Conservation (phyloP, 192 early-diverging fungal genomes). For the Coemansia umbellata region DNA sequence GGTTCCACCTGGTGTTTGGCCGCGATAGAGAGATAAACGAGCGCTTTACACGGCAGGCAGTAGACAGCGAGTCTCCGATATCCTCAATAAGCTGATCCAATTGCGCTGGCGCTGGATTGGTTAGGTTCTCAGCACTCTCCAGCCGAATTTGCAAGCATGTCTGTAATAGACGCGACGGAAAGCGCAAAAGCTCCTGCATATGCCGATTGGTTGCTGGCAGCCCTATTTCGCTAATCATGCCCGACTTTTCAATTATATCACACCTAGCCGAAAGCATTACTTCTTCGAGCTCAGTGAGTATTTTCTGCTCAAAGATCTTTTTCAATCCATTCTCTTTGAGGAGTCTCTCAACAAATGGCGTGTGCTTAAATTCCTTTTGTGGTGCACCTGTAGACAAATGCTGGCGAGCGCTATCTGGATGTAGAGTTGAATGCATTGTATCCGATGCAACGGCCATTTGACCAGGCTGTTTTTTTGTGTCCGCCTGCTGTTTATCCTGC, state of each 20-base stretch:
- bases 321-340: slow-evolving; percentile 77
- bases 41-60: slow-evolving; percentile 71
- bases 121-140: slow-evolving; percentile 55
- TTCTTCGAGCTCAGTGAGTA: slow-evolving; percentile 58
- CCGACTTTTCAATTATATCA: slow-evolving; percentile 66
- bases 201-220: slow-evolving; percentile 66
- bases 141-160: slow-evolving; percentile 75
- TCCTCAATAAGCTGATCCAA: slow-evolving; percentile 80
- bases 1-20: slow-evolving; percentile 64
- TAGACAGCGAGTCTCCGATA: slow-evolving; percentile 63
- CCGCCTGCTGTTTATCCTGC: background rate
- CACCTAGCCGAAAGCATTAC: slow-evolving; percentile 61
- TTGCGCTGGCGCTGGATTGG: slow-evolving; percentile 36
- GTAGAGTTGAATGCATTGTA: background rate
- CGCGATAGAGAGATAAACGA: slow-evolving; percentile 62
- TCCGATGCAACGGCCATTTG: background rate
- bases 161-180: slow-evolving; percentile 77
- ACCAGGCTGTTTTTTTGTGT: background rate
- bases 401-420: slow-evolving; percentile 1
- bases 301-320: slow-evolving; percentile 70
- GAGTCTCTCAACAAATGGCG: slow-evolving; percentile 80
- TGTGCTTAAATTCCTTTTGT: slow-evolving; percentile 28
- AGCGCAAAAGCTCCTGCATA: slow-evolving; percentile 66
- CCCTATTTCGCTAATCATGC: slow-evolving; percentile 63
- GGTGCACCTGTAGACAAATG: background rate